Evolutionary conservation across 31 red algal genomes (phyloP).

Genomic region (Endocladia muricata): DNA sequence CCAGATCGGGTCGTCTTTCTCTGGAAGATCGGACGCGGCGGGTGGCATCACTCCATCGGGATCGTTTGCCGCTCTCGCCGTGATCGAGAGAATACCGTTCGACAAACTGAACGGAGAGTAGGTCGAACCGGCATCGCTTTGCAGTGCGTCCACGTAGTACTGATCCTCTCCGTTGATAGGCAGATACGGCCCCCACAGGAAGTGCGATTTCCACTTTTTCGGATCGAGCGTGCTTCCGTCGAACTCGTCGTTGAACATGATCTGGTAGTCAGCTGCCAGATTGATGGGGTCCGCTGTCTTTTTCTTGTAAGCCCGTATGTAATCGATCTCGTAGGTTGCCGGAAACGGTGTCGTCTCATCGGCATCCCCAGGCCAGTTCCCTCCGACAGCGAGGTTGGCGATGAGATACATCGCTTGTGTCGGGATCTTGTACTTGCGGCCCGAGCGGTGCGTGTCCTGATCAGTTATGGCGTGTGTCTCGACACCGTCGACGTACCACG

Average conservation of each 20-base stretch:
- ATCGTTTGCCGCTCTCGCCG: background rate
- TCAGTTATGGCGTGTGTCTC: background rate
- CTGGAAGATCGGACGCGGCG: too few relatives aligned
- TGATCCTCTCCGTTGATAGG: background rate
- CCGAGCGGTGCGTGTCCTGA: too few relatives aligned
- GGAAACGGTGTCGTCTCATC: background rate
- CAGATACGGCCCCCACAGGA: background rate
- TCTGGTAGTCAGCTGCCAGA: background rate
- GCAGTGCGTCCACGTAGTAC: background rate
- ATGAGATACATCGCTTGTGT: background rate
- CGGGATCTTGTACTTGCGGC: too few relatives aligned
- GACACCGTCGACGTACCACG: background rate
- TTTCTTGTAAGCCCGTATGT: background rate
- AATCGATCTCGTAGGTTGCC: background rate
- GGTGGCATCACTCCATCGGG: too few relatives aligned
- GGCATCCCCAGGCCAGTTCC: background rate
- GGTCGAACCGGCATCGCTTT: background rate
- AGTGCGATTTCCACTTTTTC: background rate
- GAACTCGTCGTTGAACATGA: constrained; percentile 2
- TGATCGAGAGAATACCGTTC: background rate
- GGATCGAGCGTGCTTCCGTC: background rate
- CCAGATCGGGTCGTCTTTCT: too few relatives aligned
- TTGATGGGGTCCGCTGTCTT: background rate
- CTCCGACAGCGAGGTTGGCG: background rate
- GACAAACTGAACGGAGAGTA: background rate